Conservation (phyloP, 2,329 filamentous ascomycete species). For the Sarocladium kiliense region DNA sequence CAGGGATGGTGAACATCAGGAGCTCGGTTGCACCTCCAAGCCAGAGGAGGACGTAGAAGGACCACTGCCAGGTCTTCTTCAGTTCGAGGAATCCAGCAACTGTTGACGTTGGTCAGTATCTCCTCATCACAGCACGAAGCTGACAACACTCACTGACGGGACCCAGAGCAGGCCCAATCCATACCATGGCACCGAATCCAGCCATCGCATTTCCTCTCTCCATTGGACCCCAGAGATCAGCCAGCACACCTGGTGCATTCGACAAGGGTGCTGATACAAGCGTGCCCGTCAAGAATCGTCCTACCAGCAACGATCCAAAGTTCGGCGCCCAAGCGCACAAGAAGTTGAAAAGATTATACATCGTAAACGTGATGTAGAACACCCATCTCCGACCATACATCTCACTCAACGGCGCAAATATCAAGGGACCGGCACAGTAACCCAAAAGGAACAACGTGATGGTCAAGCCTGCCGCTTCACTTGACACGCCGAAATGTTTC, state of each 20-base stretch:
- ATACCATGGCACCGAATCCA: conserved; percentile 47
- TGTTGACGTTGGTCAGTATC: neutral
- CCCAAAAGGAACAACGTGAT: conserved; percentile 50
- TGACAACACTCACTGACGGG: conserved; percentile 33
- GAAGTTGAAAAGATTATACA: conserved; percentile 47
- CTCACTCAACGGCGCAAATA: conserved; percentile 54
- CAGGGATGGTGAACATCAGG: conserved; percentile 53
- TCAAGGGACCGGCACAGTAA: conserved; percentile 53
- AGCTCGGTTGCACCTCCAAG: conserved; percentile 31
- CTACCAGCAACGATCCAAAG: conserved; percentile 46
- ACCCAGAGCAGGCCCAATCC: conserved; percentile 47
- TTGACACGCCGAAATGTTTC: conserved; percentile 38
- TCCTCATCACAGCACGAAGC: too few relatives aligned
- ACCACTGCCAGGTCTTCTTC: conserved; percentile 50
- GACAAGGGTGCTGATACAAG: conserved; percentile 47
- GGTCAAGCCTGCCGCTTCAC: conserved; percentile 41
- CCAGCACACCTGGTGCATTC: conserved; percentile 46
- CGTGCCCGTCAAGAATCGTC: conserved; percentile 50
- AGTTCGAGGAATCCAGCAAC: conserved; percentile 52
- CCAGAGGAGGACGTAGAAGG: conserved; percentile 42
- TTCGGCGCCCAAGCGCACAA: conserved; percentile 51
- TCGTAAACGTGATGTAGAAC: conserved; percentile 42
- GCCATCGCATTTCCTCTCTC: conserved; percentile 50
- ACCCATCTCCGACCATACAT: conserved; percentile 51
- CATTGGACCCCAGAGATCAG: conserved; percentile 47